Evolutionary conservation across 768 basidiomycete genomes (phyloP), one percentile per base, ranked within the genome.

Genomic region (Ramaria sp.): DNA sequence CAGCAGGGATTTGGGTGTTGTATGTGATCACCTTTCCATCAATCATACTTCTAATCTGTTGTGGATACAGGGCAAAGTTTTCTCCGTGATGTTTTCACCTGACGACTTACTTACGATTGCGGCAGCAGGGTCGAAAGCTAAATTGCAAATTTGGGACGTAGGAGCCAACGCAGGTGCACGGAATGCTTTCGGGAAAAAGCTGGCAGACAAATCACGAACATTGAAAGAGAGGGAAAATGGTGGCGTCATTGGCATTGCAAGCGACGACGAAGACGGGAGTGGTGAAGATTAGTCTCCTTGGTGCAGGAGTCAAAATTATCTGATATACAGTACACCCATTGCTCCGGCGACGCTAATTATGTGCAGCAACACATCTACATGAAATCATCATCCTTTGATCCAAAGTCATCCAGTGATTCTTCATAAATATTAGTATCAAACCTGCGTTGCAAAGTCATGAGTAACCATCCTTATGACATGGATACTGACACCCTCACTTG

Each of bases 71-170:
- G 96, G 96, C 69, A 95, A 95, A 74, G 90, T 98, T 6, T 99
- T 99, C 70, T 88, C 93, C 5, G 75, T 85, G 0, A 74, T 78
- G 0, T 98, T 86, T 73, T 97, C 93, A 5, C 95, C 96, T 0
- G 95, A 98, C 65, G 88, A 94, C 62, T 87, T 93, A 1, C 79
- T 97, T 49, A 96, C 89, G 7, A 68, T 99, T 45, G 95, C 94
- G 2, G 93, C 92, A 3, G 95, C 88, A 28, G 96, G 96, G 12
- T 94, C 91, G 2, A 88, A 91, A 63, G 95, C 90, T 1, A 92
- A 86, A 64, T 67, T 99, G 5, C 95, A 98, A 66, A 74, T 99
- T 15, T 99, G 95, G 95, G 95, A 99, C 63, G 78, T 95, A 38
- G 88, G 83, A 9, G 78, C 88, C 4, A 97, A 89, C 65, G 69